Base-by-base conservation (phyloP, 2,329 filamentous ascomycete genomes). In the Ramularia endophylla region DNA sequence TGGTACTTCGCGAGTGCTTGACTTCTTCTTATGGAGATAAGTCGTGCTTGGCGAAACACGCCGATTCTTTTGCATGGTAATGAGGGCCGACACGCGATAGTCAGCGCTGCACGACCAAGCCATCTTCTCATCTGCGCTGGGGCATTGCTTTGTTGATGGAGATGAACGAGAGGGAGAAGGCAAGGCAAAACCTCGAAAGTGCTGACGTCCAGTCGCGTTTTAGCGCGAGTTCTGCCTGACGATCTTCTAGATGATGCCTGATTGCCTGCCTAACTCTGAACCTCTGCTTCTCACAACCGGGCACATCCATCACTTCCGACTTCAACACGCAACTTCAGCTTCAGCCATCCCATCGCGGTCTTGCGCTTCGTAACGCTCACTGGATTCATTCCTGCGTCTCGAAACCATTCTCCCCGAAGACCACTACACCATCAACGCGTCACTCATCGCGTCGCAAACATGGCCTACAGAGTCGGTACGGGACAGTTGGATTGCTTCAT, bases 121-220 rank as follows among this genome's bases (percentile, higher is more conserved):
- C 53, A 56, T 55, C 48, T 54, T 56, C 47, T 51, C 53, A 56
- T 56, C 53, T 48, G 53, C 36, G 44, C 47, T 39, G 32, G 36
- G 38, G 46, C 53, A 56, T 53, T 38, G 46, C 53, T 53, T 52
- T 38, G 36, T 40, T 22, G 29, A 15, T 31, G 25, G 15, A 20
- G 27, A 13, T 12, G 9, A 6, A 34, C 11, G 8, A 22, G 7
- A 3, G 3, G 8, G 17, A 11, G 18, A n/a, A 12, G 32, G 32
- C 16, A 32, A 17, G 18, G 30, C 17, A 17, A 34, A 34, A 34
- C 13, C 12, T 34, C 20, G 15, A 18, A 19, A 17, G 20, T 34
- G 22, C 6, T 25, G 22, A 25, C 11, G 22, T 25, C n/a, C 22
- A 25, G 22, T 25, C 22, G 22, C 11, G 22, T 25, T 6, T 25